Evolutionary conservation across 352 stramenopile genomes (phyloP).

Genomic region (Phytophthora uliginosa): DNA sequence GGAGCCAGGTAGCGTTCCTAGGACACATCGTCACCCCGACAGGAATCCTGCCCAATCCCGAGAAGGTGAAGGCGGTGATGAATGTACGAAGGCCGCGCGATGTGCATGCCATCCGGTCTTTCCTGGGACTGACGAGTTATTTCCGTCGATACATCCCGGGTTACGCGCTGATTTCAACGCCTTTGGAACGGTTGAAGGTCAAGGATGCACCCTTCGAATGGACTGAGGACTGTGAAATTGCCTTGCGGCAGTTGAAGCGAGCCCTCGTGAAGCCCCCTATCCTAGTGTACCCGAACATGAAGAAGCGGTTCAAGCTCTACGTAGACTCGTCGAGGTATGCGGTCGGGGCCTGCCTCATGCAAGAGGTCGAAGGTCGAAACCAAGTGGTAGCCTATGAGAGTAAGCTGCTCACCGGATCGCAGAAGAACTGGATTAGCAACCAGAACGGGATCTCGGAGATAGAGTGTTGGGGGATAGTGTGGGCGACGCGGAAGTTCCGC

Average conservation of each 20-base stretch:
- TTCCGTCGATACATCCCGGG: too few relatives aligned
- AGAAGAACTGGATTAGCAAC: too few relatives aligned
- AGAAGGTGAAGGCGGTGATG: background rate
- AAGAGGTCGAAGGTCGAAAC: background rate
- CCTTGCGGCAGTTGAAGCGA: slow-evolving; percentile 3
- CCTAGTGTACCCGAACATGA: slow-evolving; percentile 2
- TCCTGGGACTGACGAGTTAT: background rate
- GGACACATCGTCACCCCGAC: too few relatives aligned
- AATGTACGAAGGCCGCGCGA: background rate
- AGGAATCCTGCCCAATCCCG: background rate
- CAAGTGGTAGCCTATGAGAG: background rate
- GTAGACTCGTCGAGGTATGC: slow-evolving; percentile 8
- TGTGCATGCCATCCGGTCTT: background rate
- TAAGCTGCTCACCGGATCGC: too few relatives aligned
- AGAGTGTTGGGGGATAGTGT: too few relatives aligned
- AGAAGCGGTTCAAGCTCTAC: slow-evolving; percentile 3
- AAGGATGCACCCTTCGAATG: background rate
- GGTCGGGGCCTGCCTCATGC: slow-evolving; percentile 5
- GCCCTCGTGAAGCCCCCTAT: background rate
- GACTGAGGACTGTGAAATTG: slow-evolving; percentile 2
- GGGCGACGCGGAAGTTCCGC: too few relatives aligned
- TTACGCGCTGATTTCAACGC: background rate
- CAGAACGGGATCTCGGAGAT: too few relatives aligned
- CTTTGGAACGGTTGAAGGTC: slow-evolving; percentile 1
- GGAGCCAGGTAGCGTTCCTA: too few relatives aligned